These are phyloP conservation scores for Fomitopsis schrenkii DNA, from an alignment of 1,284 basidiomycete species.

Conservation along the genomic window DNA sequence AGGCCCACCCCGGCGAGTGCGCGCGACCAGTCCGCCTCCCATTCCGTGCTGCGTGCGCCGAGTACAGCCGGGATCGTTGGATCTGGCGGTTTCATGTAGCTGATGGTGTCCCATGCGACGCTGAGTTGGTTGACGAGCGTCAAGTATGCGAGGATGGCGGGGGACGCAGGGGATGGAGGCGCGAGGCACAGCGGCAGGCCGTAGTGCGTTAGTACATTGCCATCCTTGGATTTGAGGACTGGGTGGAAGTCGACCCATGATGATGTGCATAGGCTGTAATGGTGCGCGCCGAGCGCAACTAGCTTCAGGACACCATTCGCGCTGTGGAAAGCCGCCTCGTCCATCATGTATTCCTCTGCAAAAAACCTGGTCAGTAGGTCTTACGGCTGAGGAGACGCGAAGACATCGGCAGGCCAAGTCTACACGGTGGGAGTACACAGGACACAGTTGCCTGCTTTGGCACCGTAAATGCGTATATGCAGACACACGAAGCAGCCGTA, in stretches of 20 bases:
- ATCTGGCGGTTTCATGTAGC: slow-evolving; percentile 33
- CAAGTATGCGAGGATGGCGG: slow-evolving; percentile 69
- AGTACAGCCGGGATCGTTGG: slow-evolving; percentile 32
- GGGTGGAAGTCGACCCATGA: slow-evolving; percentile 60
- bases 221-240: slow-evolving; percentile 17
- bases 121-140: slow-evolving; percentile 44
- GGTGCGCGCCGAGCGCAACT: slow-evolving; percentile 63
- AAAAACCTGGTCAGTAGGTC: background rate
- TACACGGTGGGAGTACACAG: too few relatives aligned
- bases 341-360: slow-evolving; percentile 45
- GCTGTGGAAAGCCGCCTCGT: slow-evolving; percentile 37
- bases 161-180: slow-evolving; percentile 55
- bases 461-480: background rate
- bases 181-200: slow-evolving; percentile 44
- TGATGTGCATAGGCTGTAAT: slow-evolving; percentile 58
- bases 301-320: slow-evolving; percentile 51
- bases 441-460: too few relatives aligned
- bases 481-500: too few relatives aligned
- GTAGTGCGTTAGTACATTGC: slow-evolving; percentile 22
- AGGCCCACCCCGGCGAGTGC: slow-evolving; percentile 34
- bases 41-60: slow-evolving; percentile 22
- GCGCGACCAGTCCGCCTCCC: slow-evolving; percentile 52
- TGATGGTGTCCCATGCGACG: slow-evolving; percentile 22
- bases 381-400: background rate
- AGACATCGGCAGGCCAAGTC: background rate